Percentiles rank a stretch among this genome's conserved stretches.
Evolutionary conservation across 2,329 filamentous ascomycete species (phyloP).

Genomic region (Metarhizium humberi): DNA sequence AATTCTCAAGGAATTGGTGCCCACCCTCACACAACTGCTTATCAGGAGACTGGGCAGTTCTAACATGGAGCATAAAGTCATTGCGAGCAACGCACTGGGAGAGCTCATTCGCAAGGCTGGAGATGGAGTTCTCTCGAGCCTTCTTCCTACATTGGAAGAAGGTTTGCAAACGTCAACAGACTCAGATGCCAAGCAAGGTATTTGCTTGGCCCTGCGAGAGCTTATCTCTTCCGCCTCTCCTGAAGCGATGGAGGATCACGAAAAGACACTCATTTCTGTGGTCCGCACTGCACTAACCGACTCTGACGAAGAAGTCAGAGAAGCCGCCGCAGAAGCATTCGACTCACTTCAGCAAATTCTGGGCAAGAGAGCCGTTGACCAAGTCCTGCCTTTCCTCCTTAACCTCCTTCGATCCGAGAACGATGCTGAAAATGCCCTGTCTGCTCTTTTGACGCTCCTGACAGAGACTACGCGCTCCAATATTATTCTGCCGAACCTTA

Average conservation of each 20-base stretch:
- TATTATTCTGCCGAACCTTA: constrained; percentile 90
- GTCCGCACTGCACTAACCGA: constrained; percentile 90
- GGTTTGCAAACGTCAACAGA: constrained; percentile 82
- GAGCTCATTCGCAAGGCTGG: constrained; percentile 96
- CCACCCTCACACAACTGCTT: constrained; percentile 88
- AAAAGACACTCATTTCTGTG: constrained; percentile 89
- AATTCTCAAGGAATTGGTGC: constrained; percentile 90
- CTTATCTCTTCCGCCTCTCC: constrained; percentile 82
- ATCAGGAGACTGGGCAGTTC: constrained; percentile 89
- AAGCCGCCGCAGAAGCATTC: constrained; percentile 94
- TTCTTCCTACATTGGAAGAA: constrained; percentile 87
- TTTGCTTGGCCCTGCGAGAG: constrained; percentile 91
- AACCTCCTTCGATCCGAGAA: constrained; percentile 79
- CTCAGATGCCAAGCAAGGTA: constrained; percentile 89
- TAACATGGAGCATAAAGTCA: constrained; percentile 98
- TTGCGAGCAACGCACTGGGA: constrained; percentile 92
- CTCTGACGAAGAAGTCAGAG: constrained; percentile 78
- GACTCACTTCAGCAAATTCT: constrained; percentile 89
- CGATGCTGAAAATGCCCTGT: constrained; percentile 83
- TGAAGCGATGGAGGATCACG: constrained; percentile 86
- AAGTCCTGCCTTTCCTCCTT: constrained; percentile 87
- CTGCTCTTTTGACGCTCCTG: constrained; percentile 84
- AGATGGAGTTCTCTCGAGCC: constrained; percentile 78
- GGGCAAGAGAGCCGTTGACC: constrained; percentile 89
- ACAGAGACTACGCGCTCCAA: constrained; percentile 92